A percentile compares a stretch with the other conserved stretches of the same genome.
Evolutionary conservation across 768 basidiomycete genomes (phyloP).

Genomic region (Lactarius pseudohatsudake): DNA sequence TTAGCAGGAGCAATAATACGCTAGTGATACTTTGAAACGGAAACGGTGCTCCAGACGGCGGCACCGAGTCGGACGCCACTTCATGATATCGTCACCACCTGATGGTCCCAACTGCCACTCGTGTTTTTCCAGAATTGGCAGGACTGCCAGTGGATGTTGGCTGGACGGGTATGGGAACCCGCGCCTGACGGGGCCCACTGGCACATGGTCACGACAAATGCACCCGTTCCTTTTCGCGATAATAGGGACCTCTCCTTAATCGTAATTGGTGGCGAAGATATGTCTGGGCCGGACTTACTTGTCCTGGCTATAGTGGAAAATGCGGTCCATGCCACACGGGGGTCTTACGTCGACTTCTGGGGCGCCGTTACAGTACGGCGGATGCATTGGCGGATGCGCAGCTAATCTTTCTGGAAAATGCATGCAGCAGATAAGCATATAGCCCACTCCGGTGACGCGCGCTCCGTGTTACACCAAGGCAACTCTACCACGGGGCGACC

Average conservation of each 20-base stretch:
- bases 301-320: background rate
- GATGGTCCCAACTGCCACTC: background rate
- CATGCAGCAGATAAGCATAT: background rate
- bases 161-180: background rate
- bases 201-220: background rate
- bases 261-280: background rate
- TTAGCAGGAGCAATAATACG: background rate
- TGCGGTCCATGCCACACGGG: no score
- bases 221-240: background rate
- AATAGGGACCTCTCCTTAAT: background rate
- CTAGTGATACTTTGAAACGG: background rate
- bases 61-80: background rate
- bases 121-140: background rate
- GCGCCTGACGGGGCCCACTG: background rate
- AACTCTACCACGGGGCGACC: background rate
- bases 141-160: no score
- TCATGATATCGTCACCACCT: background rate
- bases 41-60: background rate
- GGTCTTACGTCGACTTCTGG: background rate
- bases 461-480: background rate
- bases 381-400: background rate
- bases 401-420: background rate
- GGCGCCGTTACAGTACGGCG: background rate
- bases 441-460: background rate
- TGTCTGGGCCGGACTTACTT: background rate